Base-by-base conservation (phyloP, 257 asterid species). In the Penstemon barbatus region DNA sequence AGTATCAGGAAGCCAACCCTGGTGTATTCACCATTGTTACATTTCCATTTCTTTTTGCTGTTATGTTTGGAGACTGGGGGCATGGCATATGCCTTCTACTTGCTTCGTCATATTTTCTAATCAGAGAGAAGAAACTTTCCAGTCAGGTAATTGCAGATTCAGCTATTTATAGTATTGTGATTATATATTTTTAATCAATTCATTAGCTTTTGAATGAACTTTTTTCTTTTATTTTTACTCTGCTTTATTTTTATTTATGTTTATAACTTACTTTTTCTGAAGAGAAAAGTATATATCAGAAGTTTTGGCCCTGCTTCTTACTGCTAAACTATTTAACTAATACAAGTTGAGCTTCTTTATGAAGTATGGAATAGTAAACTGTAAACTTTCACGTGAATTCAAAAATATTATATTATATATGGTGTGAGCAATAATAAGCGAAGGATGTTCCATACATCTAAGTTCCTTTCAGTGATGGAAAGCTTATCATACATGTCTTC, bases 41-140 rank as follows among this genome's bases (percentile, higher is more conserved):
- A 13, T 94, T 94, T 77, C 99, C 99, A 1, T 94, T 94, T 86
- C 98, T 94, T 75, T 94, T 94, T 43, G 99, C 98, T 0, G 96
- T 94, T 77, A 94, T 94, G 99, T 94, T 94, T 77, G 99, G 99
- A 66, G 99, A 94, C 84, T 94, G 99, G 97, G 98, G 99, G 58
- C 99, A 94, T 84, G 99, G 99, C 53, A 86, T 94, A 78, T 94
- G 99, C 88, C 85, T 94, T 79, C 82, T 94, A 72, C 88, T 87
- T 77, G 91, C 86, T 45, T 84, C 98, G 9, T 73, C 77, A 64
- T 94, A 74, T 80, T 78, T 94, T 61, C 68, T 91, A 40, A 11
- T 87, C 76, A 81, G 87, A 66, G 99, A 94, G 38, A 86, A 86
- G 70, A 91, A 94, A 77, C 81, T 85, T 44, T 82, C 88, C 65